phyloP scores from a whole-genome alignment of 352 stramenopile genomes.

The Globisporangium polare region DNA sequence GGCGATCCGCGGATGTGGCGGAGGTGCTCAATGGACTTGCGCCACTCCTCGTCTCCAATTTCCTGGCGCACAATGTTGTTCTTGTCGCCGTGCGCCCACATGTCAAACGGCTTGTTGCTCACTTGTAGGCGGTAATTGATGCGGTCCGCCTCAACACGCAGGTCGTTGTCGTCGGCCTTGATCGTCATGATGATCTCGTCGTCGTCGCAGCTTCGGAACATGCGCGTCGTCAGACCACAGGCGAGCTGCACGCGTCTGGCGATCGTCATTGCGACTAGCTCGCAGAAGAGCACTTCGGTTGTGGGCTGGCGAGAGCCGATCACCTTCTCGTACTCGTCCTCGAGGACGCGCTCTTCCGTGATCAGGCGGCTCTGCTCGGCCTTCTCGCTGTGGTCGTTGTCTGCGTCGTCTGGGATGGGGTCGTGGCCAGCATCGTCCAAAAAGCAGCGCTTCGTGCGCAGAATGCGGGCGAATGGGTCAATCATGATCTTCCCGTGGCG shows the following conservation, averaged over 20 bases:
- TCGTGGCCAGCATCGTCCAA: conserved; percentile 57
- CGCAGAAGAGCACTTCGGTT: conserved; percentile 61
- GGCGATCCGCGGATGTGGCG: conserved; percentile 37
- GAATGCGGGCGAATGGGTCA: conserved; percentile 66
- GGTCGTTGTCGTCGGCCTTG: conserved; percentile 72
- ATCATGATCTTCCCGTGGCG: conserved; percentile 42
- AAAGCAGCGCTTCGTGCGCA: conserved; percentile 68
- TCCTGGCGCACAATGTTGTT: conserved; percentile 40
- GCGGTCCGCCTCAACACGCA: conserved; percentile 67
- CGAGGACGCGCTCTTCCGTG: conserved; percentile 38
- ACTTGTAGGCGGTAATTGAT: conserved; percentile 68
- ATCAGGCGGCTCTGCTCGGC: conserved; percentile 37
- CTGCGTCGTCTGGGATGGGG: conserved; percentile 27
- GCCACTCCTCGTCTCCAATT: conserved; percentile 45
- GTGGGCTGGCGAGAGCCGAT: conserved; percentile 36
- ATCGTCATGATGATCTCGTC: conserved; percentile 85
- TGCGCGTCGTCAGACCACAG: conserved; percentile 71
- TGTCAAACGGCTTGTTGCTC: conserved; percentile 71
- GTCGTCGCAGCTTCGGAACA: conserved; percentile 71
- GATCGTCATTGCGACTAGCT: conserved; percentile 61
- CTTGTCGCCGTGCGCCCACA: conserved; percentile 48
- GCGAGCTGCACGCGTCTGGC: conserved; percentile 66
- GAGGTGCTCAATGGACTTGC: conserved; percentile 59
- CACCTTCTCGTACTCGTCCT: conserved; percentile 59
- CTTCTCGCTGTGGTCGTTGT: conserved; percentile 49